Base-by-base conservation (phyloP, 495 filamentous ascomycete genomes). In the Trypethelium eluteriae region DNA sequence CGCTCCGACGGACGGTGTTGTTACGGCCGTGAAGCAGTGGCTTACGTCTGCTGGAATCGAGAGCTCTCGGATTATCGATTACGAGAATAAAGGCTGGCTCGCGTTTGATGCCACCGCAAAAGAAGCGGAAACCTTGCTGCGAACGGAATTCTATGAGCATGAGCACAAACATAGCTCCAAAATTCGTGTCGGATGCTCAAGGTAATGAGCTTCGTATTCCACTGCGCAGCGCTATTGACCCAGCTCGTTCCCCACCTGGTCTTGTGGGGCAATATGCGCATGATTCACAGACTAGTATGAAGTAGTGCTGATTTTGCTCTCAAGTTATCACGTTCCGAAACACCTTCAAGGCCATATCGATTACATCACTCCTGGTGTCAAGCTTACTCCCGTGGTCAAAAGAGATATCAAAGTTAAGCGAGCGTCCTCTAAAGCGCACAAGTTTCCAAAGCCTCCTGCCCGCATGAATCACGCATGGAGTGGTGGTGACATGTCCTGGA, bases 351-450 rank as follows among this genome's bases (percentile, higher is more conserved):
- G 57, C 2, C 67, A 70, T 46, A 70, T 70, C 59, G 69, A 70
- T 50, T 70, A 70, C 39, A 69, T 69, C 36, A 68, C 67, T 6
- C 69, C 67, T n/a, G 70, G 70, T 18, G 39, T 69, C 47, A 71
- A 65, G 11, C 53, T 70, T 2, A 35, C 32, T 7, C 53, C 53
- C 0, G 25, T 36, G 3, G 7, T 59, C 5, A 59, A 59, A 18
- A 59, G 18, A 18, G n/a, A 34, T 2, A 32, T 59, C 25, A 34
- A 34, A 36, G 53, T 59, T 36, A 59, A 59, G 7, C 53, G 53
- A 34, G 32, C 25, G 36, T 18, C n/a, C 36, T 10, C 18, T 36
- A 18, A 36, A 7, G 3, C 25, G 25, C 32, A 6, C 7, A 36
- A 34, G 36, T 34, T 59, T 9, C 32, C 53, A 36, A 36, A 34